A percentile compares a stretch with the other conserved stretches of the same genome.
phyloP scores from a whole-genome alignment of 2,329 filamentous ascomycete genomes.

The Fusarium sublunatum region DNA sequence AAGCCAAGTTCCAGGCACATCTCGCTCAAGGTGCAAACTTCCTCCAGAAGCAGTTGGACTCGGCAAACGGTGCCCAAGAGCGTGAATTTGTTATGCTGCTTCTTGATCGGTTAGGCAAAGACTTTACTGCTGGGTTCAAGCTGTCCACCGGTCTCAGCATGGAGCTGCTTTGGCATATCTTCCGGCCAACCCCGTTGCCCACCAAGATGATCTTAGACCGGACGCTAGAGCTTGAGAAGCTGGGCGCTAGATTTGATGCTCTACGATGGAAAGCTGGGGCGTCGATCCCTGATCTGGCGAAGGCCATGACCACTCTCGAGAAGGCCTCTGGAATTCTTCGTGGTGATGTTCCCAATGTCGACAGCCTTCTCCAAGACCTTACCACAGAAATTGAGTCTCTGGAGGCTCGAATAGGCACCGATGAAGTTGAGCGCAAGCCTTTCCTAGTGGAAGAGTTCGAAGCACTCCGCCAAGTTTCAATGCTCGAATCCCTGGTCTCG shows the following conservation, averaged over 20 bases:
- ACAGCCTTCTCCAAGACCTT: constrained; percentile 62
- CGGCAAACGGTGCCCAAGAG: constrained; percentile 41
- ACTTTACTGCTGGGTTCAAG: constrained; percentile 77
- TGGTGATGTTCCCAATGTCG: constrained; percentile 53
- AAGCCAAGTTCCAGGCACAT: constrained; percentile 73
- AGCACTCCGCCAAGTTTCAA: constrained; percentile 63
- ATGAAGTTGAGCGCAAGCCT: constrained; percentile 57
- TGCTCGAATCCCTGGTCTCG: constrained; percentile 52
- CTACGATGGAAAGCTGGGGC: constrained; percentile 69
- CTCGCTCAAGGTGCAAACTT: constrained; percentile 62
- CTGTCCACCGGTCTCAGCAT: constrained; percentile 81
- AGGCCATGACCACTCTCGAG: constrained; percentile 65
- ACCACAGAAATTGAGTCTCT: constrained; percentile 63
- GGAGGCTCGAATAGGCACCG: constrained; percentile 58
- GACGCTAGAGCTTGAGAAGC: constrained; percentile 62
- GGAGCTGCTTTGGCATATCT: constrained; percentile 79
- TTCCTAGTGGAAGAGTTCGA: constrained; percentile 69
- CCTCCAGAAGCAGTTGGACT: constrained; percentile 51
- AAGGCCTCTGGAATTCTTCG: constrained; percentile 68
- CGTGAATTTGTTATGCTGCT: constrained; percentile 56
- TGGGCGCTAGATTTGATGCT: constrained; percentile 70
- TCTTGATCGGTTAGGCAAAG: constrained; percentile 58
- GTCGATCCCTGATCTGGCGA: constrained; percentile 62
- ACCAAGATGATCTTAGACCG: constrained; percentile 59
- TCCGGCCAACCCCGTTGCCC: constrained; percentile 72